These are phyloP conservation scores for Chrysosporium keratinophilum DNA, from an alignment of 2,329 filamentous ascomycete species.

Conservation along the genomic window DNA sequence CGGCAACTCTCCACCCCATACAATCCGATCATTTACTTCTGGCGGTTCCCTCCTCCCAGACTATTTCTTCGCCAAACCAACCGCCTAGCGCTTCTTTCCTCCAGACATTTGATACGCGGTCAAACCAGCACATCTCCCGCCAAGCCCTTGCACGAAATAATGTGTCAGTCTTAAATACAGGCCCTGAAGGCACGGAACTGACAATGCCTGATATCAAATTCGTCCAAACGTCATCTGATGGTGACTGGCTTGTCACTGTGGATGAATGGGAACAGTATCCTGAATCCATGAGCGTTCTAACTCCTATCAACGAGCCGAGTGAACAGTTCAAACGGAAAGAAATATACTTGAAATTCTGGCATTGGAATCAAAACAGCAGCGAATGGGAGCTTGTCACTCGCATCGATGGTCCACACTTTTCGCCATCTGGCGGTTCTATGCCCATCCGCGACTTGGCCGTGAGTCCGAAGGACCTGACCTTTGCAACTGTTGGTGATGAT, in stretches of 20 bases:
- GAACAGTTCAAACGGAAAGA: conserved; percentile 41
- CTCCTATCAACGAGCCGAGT: conserved; percentile 22
- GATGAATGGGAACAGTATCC: conserved; percentile 78
- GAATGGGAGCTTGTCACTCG: conserved; percentile 68
- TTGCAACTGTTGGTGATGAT: conserved; percentile 79
- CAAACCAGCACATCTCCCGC: conserved; percentile 65
- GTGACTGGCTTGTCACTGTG: conserved; percentile 79
- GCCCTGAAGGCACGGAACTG: conserved; percentile 59
- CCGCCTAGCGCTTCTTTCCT: conserved; percentile 49
- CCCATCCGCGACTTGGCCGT: conserved; percentile 62
- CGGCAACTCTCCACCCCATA: conserved; percentile 53
- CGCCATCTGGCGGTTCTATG: conserved; percentile 41
- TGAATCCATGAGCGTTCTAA: conserved; percentile 54
- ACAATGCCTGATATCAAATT: conserved; percentile 67
- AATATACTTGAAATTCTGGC: conserved; percentile 87
- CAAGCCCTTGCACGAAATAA: conserved; percentile 86
- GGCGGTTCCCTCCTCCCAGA: conserved; percentile 50
- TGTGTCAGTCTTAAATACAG: conserved; percentile 67
- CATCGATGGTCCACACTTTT: conserved; percentile 70
- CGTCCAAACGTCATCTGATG: conserved; percentile 66
- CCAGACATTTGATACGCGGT: conserved; percentile 78
- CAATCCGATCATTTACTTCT: conserved; percentile 56
- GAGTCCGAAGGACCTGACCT: conserved; percentile 58
- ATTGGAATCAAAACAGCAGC: conserved; percentile 46
- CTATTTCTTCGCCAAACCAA: conserved; percentile 26